Evolutionary conservation across 2,329 filamentous ascomycete genomes (phyloP).

Genomic region (Xylaria multiplex): DNA sequence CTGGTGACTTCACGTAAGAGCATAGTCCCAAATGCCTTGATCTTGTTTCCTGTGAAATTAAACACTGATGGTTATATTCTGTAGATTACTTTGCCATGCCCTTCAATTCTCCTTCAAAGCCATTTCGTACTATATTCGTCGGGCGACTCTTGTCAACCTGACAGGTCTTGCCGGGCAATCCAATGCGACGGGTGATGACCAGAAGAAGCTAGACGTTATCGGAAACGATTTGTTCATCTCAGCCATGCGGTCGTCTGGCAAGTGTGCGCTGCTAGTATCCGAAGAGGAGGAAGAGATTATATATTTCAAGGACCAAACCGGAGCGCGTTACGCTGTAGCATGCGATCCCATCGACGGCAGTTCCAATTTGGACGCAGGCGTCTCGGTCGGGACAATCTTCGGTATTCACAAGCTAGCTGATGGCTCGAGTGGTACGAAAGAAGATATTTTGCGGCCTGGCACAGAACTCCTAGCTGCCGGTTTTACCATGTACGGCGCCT

Average conservation of each 20-base stretch:
- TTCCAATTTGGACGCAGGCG: conserved; percentile 96
- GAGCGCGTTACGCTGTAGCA: conserved; percentile 90
- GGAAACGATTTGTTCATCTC: conserved; percentile 98
- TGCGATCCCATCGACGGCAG: conserved; percentile 99
- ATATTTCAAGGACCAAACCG: conserved; percentile 78
- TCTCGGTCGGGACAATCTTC: conserved; percentile 98
- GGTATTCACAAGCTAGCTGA: conserved; percentile 90
- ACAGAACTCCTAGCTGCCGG: conserved; percentile 91
- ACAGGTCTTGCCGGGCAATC: conserved; percentile 93
- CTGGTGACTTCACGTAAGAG: conserved; percentile 97
- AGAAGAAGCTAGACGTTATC: conserved; percentile 99
- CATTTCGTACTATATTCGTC: conserved; percentile 98
- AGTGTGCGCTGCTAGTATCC: conserved; percentile 91
- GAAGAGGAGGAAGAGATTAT: conserved; percentile 97
- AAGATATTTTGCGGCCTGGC: conserved; percentile 89
- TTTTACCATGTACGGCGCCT: conserved; percentile 99
- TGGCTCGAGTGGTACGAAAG: conserved; percentile 75
- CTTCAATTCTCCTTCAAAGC: conserved; percentile 99
- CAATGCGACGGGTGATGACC: conserved; percentile 95
- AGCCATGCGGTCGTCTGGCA: conserved; percentile 91
- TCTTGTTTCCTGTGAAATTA: not conserved
- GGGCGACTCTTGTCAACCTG: conserved; percentile 93
- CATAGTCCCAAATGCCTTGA: conserved; percentile 34
- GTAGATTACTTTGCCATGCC: conserved; percentile 91
- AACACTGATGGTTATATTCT: conserved; percentile 23